A percentile compares a stretch with the other conserved stretches of the same genome.
phyloP scores from a whole-genome alignment of 257 asterid species.

The Verbascum thapsus region DNA sequence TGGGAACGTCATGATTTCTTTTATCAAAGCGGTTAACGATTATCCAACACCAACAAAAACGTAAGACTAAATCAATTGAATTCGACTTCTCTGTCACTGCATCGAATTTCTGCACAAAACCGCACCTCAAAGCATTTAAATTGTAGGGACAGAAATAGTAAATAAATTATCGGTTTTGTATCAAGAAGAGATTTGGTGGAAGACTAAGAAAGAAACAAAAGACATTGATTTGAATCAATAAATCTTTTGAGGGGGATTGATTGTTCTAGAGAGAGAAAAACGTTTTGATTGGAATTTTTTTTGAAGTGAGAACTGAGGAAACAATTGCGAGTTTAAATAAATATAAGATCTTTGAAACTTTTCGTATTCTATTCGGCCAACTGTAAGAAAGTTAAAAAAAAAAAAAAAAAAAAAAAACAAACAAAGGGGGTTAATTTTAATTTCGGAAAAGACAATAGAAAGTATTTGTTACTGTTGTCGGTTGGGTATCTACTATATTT shows the following conservation, averaged over 20 bases:
- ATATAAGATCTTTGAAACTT: slow-evolving; percentile 1
- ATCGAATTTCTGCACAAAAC: slow-evolving; percentile 9
- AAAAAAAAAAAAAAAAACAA: too few relatives aligned
- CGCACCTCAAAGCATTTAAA: slow-evolving; percentile 4
- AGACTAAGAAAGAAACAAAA: neutral
- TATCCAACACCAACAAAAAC: slow-evolving; percentile 2
- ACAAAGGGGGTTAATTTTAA: too few relatives aligned
- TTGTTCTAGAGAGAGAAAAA: neutral
- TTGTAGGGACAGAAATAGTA: neutral
- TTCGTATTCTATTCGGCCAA: too few relatives aligned
- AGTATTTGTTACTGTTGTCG: slow-evolving; percentile 33
- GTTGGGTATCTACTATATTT: slow-evolving; percentile 13
- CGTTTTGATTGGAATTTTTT: too few relatives aligned
- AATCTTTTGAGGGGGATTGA: slow-evolving; percentile 1
- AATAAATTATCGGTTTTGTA: too few relatives aligned
- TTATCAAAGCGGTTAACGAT: neutral
- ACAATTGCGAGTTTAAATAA: neutral
- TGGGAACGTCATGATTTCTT: slow-evolving; percentile 60
- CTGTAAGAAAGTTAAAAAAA: too few relatives aligned
- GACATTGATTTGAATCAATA: slow-evolving; percentile 8
- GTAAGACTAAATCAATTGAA: neutral
- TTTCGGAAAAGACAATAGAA: slow-evolving; percentile 22
- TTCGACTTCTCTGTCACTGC: neutral
- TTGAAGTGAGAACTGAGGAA: too few relatives aligned
- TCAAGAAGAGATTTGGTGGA: too few relatives aligned